Percentiles rank a stretch among this genome's conserved stretches.
These are phyloP conservation scores for Chalciporus sphaerocephalus DNA, from an alignment of 768 basidiomycete species.

Conservation along the genomic window DNA sequence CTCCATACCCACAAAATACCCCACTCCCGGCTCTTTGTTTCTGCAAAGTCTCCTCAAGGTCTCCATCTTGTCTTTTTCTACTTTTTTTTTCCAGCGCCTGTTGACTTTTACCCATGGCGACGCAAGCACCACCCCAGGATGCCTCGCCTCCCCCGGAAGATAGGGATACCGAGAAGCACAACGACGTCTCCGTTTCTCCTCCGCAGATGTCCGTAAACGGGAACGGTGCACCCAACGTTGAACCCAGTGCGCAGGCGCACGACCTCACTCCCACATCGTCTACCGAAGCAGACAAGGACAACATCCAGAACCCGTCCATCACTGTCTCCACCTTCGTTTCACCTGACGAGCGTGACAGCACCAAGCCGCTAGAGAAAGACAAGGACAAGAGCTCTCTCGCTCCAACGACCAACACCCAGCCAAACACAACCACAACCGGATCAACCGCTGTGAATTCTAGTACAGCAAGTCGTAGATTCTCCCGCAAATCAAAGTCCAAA, in stretches of 20 bases:
- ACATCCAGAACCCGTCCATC: constrained; percentile 31
- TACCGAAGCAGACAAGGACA: constrained; percentile 36
- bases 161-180: constrained; percentile 21
- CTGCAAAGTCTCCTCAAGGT: background rate
- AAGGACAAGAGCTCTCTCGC: constrained; percentile 46
- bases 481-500: constrained; percentile 25
- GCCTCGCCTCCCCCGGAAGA: constrained; percentile 16
- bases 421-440: constrained; percentile 29
- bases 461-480: constrained; percentile 26
- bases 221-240: constrained; percentile 19
- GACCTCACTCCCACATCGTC: constrained; percentile 29
- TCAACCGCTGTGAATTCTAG: constrained; percentile 23
- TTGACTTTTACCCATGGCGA: constrained; percentile 21
- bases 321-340: constrained; percentile 32
- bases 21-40: background rate
- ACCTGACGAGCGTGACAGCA: constrained; percentile 31
- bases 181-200: constrained; percentile 8
- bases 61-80: constrained; percentile 1
- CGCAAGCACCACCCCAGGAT: constrained; percentile 12
- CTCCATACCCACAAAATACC: constrained; percentile 31
- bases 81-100: background rate
- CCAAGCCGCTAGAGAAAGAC: constrained; percentile 35
- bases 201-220: constrained; percentile 25
- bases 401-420: constrained; percentile 41
- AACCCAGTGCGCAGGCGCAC: constrained; percentile 26